Conservation (phyloP, 257 asterid species). For the Solanum okadae region DNA sequence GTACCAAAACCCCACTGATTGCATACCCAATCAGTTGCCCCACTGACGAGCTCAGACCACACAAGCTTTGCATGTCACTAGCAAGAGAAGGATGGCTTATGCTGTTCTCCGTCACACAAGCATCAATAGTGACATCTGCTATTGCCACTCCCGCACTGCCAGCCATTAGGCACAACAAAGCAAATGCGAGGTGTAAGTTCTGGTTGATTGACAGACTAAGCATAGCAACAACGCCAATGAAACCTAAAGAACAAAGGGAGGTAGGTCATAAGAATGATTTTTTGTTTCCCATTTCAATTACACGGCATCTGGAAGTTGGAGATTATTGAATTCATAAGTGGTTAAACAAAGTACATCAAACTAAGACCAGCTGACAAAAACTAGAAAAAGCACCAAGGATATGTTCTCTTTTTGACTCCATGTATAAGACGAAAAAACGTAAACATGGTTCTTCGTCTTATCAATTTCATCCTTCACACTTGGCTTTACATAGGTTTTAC, state of each 20-base stretch:
- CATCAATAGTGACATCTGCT: slow-evolving; percentile 64
- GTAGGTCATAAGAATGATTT: not conserved
- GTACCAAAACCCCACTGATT: slow-evolving; percentile 57
- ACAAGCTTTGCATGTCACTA: slow-evolving; percentile 63
- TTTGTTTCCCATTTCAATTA: not conserved
- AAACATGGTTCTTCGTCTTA: not conserved
- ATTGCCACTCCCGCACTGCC: slow-evolving; percentile 44
- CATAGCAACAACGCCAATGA: slow-evolving; percentile 40
- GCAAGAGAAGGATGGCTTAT: slow-evolving; percentile 46
- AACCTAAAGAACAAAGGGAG: slow-evolving; percentile 30
- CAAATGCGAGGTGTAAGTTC: slow-evolving; percentile 20
- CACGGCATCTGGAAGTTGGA: not conserved
- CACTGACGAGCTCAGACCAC: slow-evolving; percentile 43
- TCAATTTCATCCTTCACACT: not conserved
- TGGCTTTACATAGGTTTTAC: not conserved
- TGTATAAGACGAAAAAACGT: not conserved
- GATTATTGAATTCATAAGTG: not conserved
- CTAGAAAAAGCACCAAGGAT: not conserved
- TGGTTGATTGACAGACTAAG: slow-evolving; percentile 35
- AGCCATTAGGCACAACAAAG: slow-evolving; percentile 39
- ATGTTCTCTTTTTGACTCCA: not conserved
- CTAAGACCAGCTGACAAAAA: not conserved
- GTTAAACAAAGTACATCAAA: not conserved
- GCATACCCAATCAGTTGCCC: slow-evolving; percentile 66
- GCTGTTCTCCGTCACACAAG: slow-evolving; percentile 60